phyloP scores from a whole-genome alignment of 352 stramenopile species.

The Globisporangium mamillatum region DNA sequence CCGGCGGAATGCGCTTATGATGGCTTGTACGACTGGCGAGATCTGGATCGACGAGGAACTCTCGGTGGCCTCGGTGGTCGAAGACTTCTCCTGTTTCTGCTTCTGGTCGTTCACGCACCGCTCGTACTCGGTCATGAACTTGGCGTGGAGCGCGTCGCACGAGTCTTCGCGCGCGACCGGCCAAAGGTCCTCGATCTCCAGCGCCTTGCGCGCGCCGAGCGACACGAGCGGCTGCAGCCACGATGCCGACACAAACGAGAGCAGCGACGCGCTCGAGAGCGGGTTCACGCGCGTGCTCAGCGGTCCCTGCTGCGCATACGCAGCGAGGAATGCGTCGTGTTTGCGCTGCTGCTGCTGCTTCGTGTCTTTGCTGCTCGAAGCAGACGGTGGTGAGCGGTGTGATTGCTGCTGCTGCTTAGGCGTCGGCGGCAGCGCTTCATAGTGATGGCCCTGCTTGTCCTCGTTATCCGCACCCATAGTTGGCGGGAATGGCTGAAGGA shows the following conservation, averaged over 20 bases:
- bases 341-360: not conserved
- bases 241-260: conserved; percentile 25
- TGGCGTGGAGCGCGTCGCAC: conserved; percentile 7
- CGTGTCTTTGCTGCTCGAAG: not conserved
- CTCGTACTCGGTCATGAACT: conserved; percentile 13
- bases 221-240: conserved; percentile 40
- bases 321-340: not conserved
- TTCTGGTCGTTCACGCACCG: not conserved
- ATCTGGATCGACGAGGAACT: not conserved
- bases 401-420: not conserved
- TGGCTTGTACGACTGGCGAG: conserved; percentile 2
- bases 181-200: conserved; percentile 13
- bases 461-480: not conserved
- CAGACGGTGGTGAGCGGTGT: not conserved
- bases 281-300: conserved; percentile 29
- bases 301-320: conserved; percentile 9
- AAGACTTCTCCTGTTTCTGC: not conserved
- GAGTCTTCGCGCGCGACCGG: conserved; percentile 11
- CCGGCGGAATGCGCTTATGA: not conserved
- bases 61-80: not conserved
- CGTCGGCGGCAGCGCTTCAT: conserved; percentile 5
- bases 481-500: not conserved
- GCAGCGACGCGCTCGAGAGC: conserved; percentile 23
- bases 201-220: conserved; percentile 24
- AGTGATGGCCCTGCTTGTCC: not conserved